A percentile compares a stretch with the other conserved stretches of the same genome.
Conservation (phyloP, 495 filamentous ascomycete genomes). For the Penicillium dipodomyicola region DNA sequence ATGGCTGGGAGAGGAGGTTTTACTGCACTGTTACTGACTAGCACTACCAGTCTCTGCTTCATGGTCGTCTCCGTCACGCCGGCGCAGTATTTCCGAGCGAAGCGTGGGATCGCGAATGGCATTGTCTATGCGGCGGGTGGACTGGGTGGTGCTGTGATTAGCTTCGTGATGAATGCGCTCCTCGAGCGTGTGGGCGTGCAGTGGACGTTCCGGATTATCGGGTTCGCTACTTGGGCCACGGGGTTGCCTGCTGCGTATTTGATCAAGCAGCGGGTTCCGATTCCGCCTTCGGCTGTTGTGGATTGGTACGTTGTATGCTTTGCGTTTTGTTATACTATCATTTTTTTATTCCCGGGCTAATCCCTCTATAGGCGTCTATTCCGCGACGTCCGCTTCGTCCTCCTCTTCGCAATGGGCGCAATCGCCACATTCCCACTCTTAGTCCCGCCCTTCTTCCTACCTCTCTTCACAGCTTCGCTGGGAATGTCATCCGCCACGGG, state of each 20-base stretch:
- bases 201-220: constrained; percentile 56
- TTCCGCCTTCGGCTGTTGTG: constrained; percentile 10
- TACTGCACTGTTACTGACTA: neutral
- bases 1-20: too few relatives aligned
- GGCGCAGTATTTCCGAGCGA: constrained; percentile 54
- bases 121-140: constrained; percentile 56
- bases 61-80: constrained; percentile 48
- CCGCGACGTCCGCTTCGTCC: constrained; percentile 44
- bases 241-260: constrained; percentile 57
- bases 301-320: too few relatives aligned
- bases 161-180: constrained; percentile 48
- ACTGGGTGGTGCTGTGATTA: constrained; percentile 51
- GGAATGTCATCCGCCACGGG: constrained; percentile 48
- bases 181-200: constrained; percentile 46
- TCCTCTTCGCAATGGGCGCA: constrained; percentile 50
- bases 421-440: constrained; percentile 62
- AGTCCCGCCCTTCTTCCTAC: constrained; percentile 60
- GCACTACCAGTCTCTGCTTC: constrained; percentile 22
- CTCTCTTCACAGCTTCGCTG: constrained; percentile 46
- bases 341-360: too few relatives aligned
- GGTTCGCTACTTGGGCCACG: constrained; percentile 44
- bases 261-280: constrained; percentile 51
- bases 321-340: too few relatives aligned
- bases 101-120: constrained; percentile 56
- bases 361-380: constrained; percentile 39